A percentile compares a stretch with the other conserved stretches of the same genome.
phyloP scores from a whole-genome alignment of 352 stramenopile species.

The Globisporangium cylindrosporum region DNA sequence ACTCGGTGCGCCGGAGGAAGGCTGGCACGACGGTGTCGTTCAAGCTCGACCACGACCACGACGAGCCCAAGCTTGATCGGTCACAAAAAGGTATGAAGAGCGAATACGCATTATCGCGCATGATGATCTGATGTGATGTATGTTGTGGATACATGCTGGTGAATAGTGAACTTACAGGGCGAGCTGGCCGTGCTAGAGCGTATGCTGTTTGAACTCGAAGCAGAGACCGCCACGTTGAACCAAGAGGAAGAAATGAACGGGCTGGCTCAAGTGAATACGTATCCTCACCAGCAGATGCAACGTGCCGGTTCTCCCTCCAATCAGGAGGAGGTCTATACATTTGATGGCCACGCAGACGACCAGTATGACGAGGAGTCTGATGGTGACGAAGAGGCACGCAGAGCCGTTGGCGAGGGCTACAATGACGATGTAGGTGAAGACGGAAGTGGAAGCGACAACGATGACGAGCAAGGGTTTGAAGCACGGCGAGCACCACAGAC shows the following conservation, averaged over 20 bases:
- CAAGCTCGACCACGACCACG: slow-evolving; percentile 22
- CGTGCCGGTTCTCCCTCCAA: not conserved
- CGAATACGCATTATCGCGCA: not conserved
- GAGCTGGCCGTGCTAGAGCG: slow-evolving; percentile 39
- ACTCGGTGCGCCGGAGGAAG: slow-evolving; percentile 17
- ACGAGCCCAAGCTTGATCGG: slow-evolving; percentile 13
- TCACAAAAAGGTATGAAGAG: slow-evolving; percentile 12
- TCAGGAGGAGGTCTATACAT: not conserved
- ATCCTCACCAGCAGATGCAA: slow-evolving; percentile 8
- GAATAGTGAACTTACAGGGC: slow-evolving; percentile 23
- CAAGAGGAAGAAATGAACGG: not conserved
- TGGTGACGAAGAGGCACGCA: slow-evolving; percentile 3
- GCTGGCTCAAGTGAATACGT: not conserved
- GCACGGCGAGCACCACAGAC: not conserved
- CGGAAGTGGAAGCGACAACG: not conserved
- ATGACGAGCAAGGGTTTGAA: not conserved
- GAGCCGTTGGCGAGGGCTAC: not conserved
- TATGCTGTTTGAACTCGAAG: slow-evolving; percentile 39
- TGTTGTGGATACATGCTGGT: not conserved
- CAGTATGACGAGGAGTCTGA: not conserved
- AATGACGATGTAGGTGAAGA: not conserved
- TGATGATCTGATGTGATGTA: not conserved
- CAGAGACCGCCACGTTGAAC: slow-evolving; percentile 27
- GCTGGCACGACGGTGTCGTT: slow-evolving; percentile 30
- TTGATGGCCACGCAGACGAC: not conserved